These are phyloP conservation scores for Kodamaea suecica DNA, from an alignment of 1,139 yeast species.

Conservation along the genomic window DNA sequence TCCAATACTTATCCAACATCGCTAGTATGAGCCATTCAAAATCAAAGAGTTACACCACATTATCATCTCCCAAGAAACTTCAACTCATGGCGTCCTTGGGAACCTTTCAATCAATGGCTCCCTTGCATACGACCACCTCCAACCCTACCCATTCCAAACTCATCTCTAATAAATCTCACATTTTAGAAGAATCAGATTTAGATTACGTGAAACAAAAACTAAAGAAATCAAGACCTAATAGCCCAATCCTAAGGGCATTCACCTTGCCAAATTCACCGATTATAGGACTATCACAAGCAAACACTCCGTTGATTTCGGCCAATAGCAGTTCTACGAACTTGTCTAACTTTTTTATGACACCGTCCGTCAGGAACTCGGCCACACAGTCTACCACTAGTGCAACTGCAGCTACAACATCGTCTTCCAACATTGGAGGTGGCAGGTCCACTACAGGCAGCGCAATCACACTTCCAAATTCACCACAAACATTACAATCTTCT, in stretches of 20 bases:
- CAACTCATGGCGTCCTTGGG: constrained; percentile 38
- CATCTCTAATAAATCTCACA: constrained; percentile 21
- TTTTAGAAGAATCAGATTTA: constrained; percentile 41
- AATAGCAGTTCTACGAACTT: constrained; percentile 47
- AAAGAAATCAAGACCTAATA: constrained; percentile 72
- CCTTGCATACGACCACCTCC: constrained; percentile 21
- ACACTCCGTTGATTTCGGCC: constrained; percentile 45
- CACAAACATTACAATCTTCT: constrained; percentile 5
- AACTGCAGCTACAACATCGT: constrained; percentile 3
- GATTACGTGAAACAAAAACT: constrained; percentile 50
- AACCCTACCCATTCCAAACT: constrained; percentile 9
- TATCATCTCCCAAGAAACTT: constrained; percentile 13
- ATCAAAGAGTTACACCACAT: constrained; percentile 17
- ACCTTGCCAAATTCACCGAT: constrained; percentile 62
- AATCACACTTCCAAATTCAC: constrained; percentile 8
- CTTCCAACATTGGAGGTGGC: no score
- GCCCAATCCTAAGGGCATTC: constrained; percentile 43
- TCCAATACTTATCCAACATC: constrained; percentile 21
- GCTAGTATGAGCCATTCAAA: constrained; percentile 15
- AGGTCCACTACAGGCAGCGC: constrained; percentile 1
- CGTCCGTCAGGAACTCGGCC: constrained; percentile 13
- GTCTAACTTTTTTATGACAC: constrained; percentile 32
- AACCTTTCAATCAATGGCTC: constrained; percentile 55
- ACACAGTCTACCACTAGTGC: no score
- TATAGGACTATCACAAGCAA: constrained; percentile 39